Evolutionary conservation across 371 early-diverging fungal genomes (phyloP).

Genomic region (Mucor saturninus): DNA sequence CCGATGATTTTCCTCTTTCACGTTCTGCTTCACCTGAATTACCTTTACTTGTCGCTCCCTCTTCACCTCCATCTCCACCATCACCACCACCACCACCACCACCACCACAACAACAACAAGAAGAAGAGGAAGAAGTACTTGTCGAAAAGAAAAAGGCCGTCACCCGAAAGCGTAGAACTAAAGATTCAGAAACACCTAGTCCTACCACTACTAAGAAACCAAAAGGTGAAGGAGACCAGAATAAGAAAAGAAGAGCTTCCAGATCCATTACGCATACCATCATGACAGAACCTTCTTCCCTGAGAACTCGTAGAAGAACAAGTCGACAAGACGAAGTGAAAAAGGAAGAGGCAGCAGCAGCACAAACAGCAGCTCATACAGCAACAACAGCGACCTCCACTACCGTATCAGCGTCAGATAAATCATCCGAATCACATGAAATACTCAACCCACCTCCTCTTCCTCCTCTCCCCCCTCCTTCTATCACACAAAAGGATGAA

Average conservation of each 20-base stretch:
- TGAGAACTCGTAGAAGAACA: constrained; percentile 13
- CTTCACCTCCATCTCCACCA: neutral
- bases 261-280: neutral
- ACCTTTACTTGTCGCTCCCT: constrained; percentile 13
- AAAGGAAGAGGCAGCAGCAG: neutral
- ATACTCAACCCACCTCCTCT: too few relatives aligned
- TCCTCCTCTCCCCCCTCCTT: too few relatives aligned
- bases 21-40: constrained; percentile 41
- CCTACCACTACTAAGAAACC: constrained; percentile 18
- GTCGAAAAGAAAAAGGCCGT: constrained; percentile 1
- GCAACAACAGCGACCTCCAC: too few relatives aligned
- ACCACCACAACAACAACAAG: neutral
- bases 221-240: constrained; percentile 4
- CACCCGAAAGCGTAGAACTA: constrained; percentile 10
- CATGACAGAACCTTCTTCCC: neutral
- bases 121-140: constrained; percentile 7
- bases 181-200: neutral
- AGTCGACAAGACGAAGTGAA: constrained; percentile 13
- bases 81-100: neutral
- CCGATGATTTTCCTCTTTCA: constrained; percentile 47
- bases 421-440: too few relatives aligned
- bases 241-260: constrained; percentile 20
- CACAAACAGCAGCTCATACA: too few relatives aligned
- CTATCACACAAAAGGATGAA: too few relatives aligned
- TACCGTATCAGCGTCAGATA: too few relatives aligned